These are phyloP conservation scores for Erythrophleum fordii DNA, from an alignment of 306 rosid genomes.

Conservation along the genomic window DNA sequence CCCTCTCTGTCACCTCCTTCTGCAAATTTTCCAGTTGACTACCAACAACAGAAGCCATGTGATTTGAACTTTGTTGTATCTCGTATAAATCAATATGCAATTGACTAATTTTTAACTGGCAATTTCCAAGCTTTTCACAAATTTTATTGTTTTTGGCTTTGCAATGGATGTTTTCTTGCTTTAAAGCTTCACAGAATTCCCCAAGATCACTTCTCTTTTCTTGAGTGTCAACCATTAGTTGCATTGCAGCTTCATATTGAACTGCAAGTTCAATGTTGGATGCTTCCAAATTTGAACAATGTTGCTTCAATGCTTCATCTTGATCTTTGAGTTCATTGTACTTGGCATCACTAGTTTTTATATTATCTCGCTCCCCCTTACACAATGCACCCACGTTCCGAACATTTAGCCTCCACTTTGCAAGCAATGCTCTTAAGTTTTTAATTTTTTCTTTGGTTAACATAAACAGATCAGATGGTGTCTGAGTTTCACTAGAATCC, in stretches of 20 bases:
- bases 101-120: conserved; percentile 60
- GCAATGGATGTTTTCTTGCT: conserved; percentile 49
- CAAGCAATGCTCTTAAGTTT: conserved; percentile 62
- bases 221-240: conserved; percentile 56
- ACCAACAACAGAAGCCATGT: conserved; percentile 61
- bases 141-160: conserved; percentile 57
- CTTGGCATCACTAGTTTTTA: conserved; percentile 51
- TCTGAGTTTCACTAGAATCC: conserved; percentile 46
- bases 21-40: conserved; percentile 66
- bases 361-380: conserved; percentile 61
- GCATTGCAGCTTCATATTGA: conserved; percentile 71
- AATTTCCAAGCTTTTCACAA: conserved; percentile 60
- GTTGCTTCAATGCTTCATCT: conserved; percentile 65
- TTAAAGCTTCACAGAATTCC: conserved; percentile 56
- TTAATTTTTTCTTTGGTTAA: conserved; percentile 53
- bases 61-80: conserved; percentile 62
- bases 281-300: conserved; percentile 64
- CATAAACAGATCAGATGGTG: conserved; percentile 49
- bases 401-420: conserved; percentile 59
- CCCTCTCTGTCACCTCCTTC: conserved; percentile 64
- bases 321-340: conserved; percentile 52
- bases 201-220: conserved; percentile 61
- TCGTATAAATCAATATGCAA: conserved; percentile 56
- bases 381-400: conserved; percentile 56
- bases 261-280: conserved; percentile 72